Base-by-base conservation (phyloP, 805 yeast genomes). In the Wickerhamomyces rabaulensis region DNA sequence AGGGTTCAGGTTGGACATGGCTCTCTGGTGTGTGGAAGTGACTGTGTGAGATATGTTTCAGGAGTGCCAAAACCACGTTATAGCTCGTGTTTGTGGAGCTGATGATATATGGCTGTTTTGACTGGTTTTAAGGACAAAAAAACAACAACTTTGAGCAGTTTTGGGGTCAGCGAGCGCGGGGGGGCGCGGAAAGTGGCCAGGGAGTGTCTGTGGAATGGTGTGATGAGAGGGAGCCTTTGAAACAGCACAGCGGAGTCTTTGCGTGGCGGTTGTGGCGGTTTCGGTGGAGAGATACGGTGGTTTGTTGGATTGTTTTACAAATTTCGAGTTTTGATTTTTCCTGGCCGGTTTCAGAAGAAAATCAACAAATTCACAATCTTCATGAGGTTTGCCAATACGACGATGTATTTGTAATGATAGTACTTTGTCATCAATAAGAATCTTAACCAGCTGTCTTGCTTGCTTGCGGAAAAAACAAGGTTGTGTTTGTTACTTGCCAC, bases 1-100 rank as follows among this genome's bases (percentile, higher is more conserved):
- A 9, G 63, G 62, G 22, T 46, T 50, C 16, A 20, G 9, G 23
- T 19, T 20, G 6, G 51, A 39, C 49, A 41, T 51, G 21, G 37
- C 35, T 33, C 7, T 13, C 15, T 4, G 10, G 31, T 13, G 31
- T 27, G n/a, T 27, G 31, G 12, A 13, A 13, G n/a, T 12, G 15
- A 13, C 6, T 13, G n/a, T 13, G n/a, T 27, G 3, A 4, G 31
- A 13, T 12, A n/a, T 27, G 10, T 27, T 13, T 13, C 7, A 13
- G 10, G 10, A 27, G n/a, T 13, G n/a, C 4, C 15, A 22, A 27
- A 27, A 27, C 31, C n/a, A 4, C n/a, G 6, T 8, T 27, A 13
- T 27, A 3, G 31, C 13, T 27, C n/a, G 15, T 13, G n/a, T 25
- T 7, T 3, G 31, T 27, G 31, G 31, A 27, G 31, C 13, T 27